These are phyloP conservation scores for Talaromyces ruber DNA, from an alignment of 495 filamentous ascomycete species.

Conservation along the genomic window DNA sequence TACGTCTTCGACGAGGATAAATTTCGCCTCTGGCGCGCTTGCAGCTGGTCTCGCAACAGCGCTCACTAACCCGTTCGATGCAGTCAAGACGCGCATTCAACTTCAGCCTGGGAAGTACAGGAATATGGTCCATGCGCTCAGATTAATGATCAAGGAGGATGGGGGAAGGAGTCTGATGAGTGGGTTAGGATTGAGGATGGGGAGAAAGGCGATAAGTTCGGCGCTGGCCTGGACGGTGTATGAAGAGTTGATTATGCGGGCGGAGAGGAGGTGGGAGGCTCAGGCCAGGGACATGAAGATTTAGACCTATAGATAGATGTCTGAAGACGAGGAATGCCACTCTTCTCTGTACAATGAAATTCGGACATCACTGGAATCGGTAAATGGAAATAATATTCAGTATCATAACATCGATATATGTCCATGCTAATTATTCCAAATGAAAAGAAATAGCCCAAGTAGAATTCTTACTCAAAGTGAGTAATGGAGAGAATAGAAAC, in stretches of 20 bases:
- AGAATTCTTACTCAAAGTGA: not conserved
- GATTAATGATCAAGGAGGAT: constrained; percentile 72
- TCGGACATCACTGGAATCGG: not conserved
- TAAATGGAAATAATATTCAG: not conserved
- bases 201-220: constrained; percentile 81
- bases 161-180: constrained; percentile 75
- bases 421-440: not conserved
- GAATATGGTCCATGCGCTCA: constrained; percentile 73
- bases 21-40: constrained; percentile 71
- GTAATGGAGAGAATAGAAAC: not conserved
- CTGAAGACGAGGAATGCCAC: not conserved
- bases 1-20: constrained; percentile 56
- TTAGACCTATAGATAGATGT: not conserved
- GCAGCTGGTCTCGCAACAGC: constrained; percentile 77
- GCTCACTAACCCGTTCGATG: constrained; percentile 93
- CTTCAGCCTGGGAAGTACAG: constrained; percentile 74
- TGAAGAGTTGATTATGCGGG: constrained; percentile 77
- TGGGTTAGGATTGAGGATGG: constrained; percentile 80
- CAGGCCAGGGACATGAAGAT: constrained; percentile 12
- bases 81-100: constrained; percentile 90
- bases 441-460: not conserved
- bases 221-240: constrained; percentile 96
- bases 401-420: not conserved
- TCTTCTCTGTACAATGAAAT: not conserved
- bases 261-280: constrained; percentile 53